Base-by-base conservation (phyloP, 2,329 filamentous ascomycete species). In the Ophiostoma sp. region DNA sequence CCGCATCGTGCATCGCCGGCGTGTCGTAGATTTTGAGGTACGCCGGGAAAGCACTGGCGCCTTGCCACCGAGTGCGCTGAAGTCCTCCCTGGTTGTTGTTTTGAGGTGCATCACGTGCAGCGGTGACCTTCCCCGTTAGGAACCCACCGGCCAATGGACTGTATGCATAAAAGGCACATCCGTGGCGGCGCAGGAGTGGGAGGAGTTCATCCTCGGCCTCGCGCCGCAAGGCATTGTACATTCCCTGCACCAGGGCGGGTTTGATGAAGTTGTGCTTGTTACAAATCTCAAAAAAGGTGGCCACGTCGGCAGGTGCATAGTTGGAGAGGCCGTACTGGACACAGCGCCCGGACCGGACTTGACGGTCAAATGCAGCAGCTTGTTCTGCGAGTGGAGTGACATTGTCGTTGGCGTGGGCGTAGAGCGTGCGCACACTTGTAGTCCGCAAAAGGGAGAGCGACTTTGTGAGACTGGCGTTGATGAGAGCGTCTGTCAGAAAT, bases 151-250 rank as follows among this genome's bases (percentile, higher is more conserved):
- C 75, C 17, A 77, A 69, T 2, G 76, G 76, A 36, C 72, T 76
- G 70, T 69, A 75, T 19, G 73, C 74, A 50, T 69, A 59, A 28
- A 70, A 74, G 15, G 78, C 61, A 25, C 85, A 84, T 6, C 79
- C 78, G 39, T 85, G 79, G 72, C 83, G 79, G 15, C 76, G 50
- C 52, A 77, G 64, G 11, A 77, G 70, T 2, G 75, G 76, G 9
- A 77, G 42, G 17, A 77, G 68, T 4, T 73, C 72, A 17, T 73
- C 55, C 48, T 75, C 76, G 11, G 69, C 39, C 9, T 50, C 22
- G 19, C 76, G 73, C 33, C 72, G 9, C 66, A 84, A 76, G 12
- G 80, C 78, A 75, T 83, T 82, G 78, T 84, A 83, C 39, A 78
- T 76, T 52, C 80, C 80, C 73, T 83, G 80, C 71, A 81, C 82